A percentile compares a stretch with the other conserved stretches of the same genome.
Conservation (phyloP, 768 basidiomycete species). For the Boletales sp. region DNA sequence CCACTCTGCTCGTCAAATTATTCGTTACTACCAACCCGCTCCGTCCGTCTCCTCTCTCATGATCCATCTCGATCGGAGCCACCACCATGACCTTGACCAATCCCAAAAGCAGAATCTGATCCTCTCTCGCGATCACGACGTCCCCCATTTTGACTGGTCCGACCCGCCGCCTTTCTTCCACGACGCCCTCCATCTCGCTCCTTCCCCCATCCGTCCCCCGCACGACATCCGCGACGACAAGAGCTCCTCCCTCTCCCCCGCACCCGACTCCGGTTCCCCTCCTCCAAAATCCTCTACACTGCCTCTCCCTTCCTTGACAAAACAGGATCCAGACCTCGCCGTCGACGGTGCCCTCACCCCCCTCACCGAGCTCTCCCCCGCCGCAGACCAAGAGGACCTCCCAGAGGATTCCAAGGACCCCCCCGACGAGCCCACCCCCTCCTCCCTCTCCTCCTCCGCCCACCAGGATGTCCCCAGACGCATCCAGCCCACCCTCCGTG, state of each 20-base stretch:
- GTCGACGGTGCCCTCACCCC: slow-evolving; percentile 56
- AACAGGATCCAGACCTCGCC: slow-evolving; percentile 35
- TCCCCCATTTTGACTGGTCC: slow-evolving; percentile 34
- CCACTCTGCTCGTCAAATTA: too few species aligned
- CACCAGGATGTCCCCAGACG: slow-evolving; percentile 15
- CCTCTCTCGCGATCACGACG: slow-evolving; percentile 34
- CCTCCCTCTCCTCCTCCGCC: too few species aligned
- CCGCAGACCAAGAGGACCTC: slow-evolving; percentile 52
- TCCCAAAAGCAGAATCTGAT: slow-evolving; percentile 41
- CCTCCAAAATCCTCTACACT: slow-evolving; percentile 21
- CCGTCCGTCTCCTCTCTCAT: slow-evolving; percentile 24
- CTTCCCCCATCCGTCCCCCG: slow-evolving; percentile 9
- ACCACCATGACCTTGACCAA: slow-evolving; percentile 38
- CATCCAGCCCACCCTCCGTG: slow-evolving; percentile 9
- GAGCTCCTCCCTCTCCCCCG: slow-evolving; percentile 56
- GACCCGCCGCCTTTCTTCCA: slow-evolving; percentile 25
- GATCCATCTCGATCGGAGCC: slow-evolving; percentile 55
- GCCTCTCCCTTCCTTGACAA: slow-evolving; percentile 22
- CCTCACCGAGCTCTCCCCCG: slow-evolving; percentile 72
- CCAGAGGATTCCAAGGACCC: slow-evolving; percentile 31
- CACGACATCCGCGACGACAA: slow-evolving; percentile 36
- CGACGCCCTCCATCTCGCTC: slow-evolving; percentile 16
- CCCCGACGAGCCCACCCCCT: slow-evolving; percentile 34
- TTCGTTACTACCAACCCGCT: not conserved
- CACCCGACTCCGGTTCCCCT: slow-evolving; percentile 44